Evolutionary conservation across 306 rosid species (phyloP), one percentile per base, ranked within the genome.

Genomic region (Elaeagnus macrophylla): DNA sequence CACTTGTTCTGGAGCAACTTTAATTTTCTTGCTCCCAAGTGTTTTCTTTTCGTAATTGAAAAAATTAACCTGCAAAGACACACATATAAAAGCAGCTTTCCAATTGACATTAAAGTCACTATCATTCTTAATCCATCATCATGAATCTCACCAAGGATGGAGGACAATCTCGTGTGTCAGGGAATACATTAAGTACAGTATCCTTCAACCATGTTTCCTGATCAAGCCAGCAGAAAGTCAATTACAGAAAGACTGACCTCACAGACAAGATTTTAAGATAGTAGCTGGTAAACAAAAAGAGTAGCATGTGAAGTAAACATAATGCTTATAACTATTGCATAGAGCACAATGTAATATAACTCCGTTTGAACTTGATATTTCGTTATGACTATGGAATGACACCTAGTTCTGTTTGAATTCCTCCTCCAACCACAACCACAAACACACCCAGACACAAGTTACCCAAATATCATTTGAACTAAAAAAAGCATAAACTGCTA

Each of bases 201-300:
- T 84, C 95, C 82, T 87, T 84, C 77, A 93, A 75, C 99, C 99
- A 93, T 71, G 60, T 65, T 84, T 93, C 96, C 99, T 91, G 83
- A 64, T 75, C 69, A 80, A 66, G 65, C 65, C 80, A 84, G 78
- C 68, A 70, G 74, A 67, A 62, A 58, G 76, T 71, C 77, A 48
- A 60, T 71, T 65, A 75, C 69, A 77, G 83, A 70, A 74, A 58
- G 65, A 64, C 60, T 52, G 70, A 48, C 69, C 56, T 69, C 59
- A 71, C 71, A 73, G 70, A 69, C 40, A 60, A 46, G 69, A 64
- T 53, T 12, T 38, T 48, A 40, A 53, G 56, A 61, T 53, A 25
- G 62, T 56, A 53, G 40, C 66, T 39, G 66, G 44, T 47, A 52
- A 49, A 25, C 48, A 39, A 17, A 51, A 50, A 46, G 68, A 70